Evolutionary conservation across 805 yeast species (phyloP).

Genomic region (Blastobotrys chiropterorum): DNA sequence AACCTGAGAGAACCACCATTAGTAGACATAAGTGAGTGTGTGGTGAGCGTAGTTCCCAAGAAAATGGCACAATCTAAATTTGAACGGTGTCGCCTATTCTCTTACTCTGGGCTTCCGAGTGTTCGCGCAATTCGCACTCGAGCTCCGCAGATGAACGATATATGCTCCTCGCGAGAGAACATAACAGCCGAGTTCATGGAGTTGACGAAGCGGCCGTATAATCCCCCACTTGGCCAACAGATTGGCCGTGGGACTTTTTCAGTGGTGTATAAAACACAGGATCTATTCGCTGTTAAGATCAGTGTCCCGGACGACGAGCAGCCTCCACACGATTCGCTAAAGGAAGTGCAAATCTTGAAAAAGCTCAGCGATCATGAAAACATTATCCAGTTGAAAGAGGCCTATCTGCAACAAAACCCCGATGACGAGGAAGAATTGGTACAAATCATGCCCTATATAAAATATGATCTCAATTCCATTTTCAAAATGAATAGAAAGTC

Average conservation of each 20-base stretch:
- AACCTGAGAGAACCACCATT: neutral
- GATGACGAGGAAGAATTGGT: constrained; percentile 26
- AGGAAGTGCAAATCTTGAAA: constrained; percentile 39
- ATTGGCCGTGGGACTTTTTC: constrained; percentile 43
- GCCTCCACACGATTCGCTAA: constrained; percentile 48
- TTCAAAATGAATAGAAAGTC: constrained; percentile 32
- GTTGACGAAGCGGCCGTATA: neutral
- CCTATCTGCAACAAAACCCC: constrained; percentile 22
- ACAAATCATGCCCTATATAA: constrained; percentile 39
- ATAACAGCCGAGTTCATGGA: neutral
- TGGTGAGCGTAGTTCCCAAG: neutral
- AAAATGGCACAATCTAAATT: neutral
- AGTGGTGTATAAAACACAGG: constrained; percentile 32
- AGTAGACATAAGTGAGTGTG: neutral
- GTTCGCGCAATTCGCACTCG: too few relatives aligned
- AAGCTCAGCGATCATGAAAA: constrained; percentile 6
- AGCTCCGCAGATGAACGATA: too few relatives aligned
- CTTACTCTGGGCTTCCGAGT: too few relatives aligned
- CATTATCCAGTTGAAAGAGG: constrained; percentile 7
- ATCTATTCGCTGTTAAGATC: constrained; percentile 41
- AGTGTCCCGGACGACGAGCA: constrained; percentile 44
- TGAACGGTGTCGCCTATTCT: too few relatives aligned
- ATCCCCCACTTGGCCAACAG: constrained; percentile 9
- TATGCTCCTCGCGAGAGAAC: too few relatives aligned
- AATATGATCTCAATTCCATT: constrained; percentile 33